Evolutionary conservation across 805 yeast species (phyloP), one percentile per base, ranked within the genome.

Genomic region (Ogataea trehaloabstinens): DNA sequence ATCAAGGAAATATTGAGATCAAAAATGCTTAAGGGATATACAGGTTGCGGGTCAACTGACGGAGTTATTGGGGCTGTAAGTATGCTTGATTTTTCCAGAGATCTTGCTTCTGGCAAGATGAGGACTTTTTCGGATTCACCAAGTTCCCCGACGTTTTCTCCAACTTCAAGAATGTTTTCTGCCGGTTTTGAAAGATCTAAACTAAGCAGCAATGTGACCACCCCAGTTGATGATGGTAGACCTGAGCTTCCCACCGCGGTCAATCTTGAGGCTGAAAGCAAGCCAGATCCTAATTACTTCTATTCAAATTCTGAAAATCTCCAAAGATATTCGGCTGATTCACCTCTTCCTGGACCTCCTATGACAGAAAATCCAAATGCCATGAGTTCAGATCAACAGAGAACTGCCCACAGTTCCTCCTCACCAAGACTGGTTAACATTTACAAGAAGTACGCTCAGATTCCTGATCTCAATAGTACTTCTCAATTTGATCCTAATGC

Each of bases 1-100:
- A 70, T 83, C 41, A 81, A 80, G 53, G 75, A 73, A 19, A 53
- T 82, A 10, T 56, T 85, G 35, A 73, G 71, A 29, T 55, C 69
- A 13, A 84, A 81, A 52, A 51, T 81, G 37, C 46, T 67, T 6
- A 56, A 68, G n/a, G 82, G 91, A 6, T 85, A 83, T 56, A 76
- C 76, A 17, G 93, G 95, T 5, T 82, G 88, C 61, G 91, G 91
- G n/a, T 76, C 83, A 21, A 58, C 71, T 12, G 71, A 80, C 38
- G 86, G 86, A 11, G 54, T 80, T 16, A 68, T 68, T 3, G 85
- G 85, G 24, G 85, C 85, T 0, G 54, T 80, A 2, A 48, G 46
- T 24, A 28, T 52, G 19, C 35, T 55, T 20, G 43, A 45, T 35
- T 38, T 49, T 18, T 52, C 60, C 10, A 58, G 41, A 35, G 57